These are phyloP conservation scores for Mycena vulgaris DNA, from an alignment of 768 basidiomycete species.

Conservation along the genomic window DNA sequence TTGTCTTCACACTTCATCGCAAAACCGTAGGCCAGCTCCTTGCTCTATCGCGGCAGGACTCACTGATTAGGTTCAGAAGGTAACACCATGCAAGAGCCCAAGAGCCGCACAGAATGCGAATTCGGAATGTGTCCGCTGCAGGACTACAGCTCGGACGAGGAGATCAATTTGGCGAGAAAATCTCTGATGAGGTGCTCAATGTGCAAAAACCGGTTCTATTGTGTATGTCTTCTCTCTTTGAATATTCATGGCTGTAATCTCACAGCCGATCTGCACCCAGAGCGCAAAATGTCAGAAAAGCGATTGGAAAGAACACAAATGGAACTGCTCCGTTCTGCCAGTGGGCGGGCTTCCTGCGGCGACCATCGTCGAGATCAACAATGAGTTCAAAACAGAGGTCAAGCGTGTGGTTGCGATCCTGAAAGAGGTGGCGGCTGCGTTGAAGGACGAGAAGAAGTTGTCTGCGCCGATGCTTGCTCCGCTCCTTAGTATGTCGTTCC, in stretches of 20 bases:
- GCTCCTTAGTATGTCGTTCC: constrained; percentile 23
- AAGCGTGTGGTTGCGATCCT: constrained; percentile 24
- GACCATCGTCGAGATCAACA: constrained; percentile 29
- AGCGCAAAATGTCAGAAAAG: constrained; percentile 31
- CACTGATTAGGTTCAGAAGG: constrained; percentile 4
- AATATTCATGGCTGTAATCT: constrained; percentile 15
- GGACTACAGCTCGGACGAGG: constrained; percentile 22
- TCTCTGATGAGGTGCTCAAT: constrained; percentile 32
- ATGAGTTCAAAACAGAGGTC: constrained; percentile 27
- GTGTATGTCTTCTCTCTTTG: constrained; percentile 19
- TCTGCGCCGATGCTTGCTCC: constrained; percentile 25
- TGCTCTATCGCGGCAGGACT: constrained; percentile 10
- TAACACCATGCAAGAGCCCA: constrained; percentile 25
- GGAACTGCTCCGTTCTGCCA: constrained; percentile 31
- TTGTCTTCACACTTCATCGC: constrained; percentile 25
- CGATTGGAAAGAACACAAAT: constrained; percentile 34
- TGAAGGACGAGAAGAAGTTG: constrained; percentile 28
- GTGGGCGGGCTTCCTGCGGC: constrained; percentile 16
- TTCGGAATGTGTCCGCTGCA: constrained; percentile 27
- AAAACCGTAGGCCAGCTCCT: constrained; percentile 19
- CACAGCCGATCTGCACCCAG: constrained; percentile 12
- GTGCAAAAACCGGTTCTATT: constrained; percentile 35
- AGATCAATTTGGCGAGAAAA: constrained; percentile 20
- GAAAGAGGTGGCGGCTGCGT: constrained; percentile 23
- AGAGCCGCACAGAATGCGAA: constrained; percentile 19